Base-by-base conservation (phyloP, 768 basidiomycete genomes). In the Amanita pseudoporphyria region DNA sequence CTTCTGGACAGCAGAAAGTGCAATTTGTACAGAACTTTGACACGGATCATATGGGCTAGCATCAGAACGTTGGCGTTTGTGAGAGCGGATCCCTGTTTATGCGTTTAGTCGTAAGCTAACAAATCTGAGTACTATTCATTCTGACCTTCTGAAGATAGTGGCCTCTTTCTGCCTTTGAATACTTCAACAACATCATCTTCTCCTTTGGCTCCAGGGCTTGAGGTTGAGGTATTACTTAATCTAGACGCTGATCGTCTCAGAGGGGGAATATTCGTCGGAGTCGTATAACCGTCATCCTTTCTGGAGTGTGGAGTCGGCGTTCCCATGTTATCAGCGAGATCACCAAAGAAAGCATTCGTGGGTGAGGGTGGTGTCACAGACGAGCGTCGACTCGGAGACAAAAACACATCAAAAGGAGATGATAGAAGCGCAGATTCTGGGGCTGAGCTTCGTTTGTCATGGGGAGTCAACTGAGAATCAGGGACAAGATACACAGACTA, bases 121-220 rank as follows among this genome's bases (percentile, higher is more conserved):
- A 22, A n/a, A 28, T 28, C 3, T 6, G 24, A 43, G 12, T 40
- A 30, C 14, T 0, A 9, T 22, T 16, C 6, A 33, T 21, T 5
- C 12, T 9, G 6, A 40, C 22, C 12, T 21, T 39, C 38, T 10
- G 24, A 28, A 39, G 9, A 5, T 16, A 30, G 12, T 7, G 9
- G n/a, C 32, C 47, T 40, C 26, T 48, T 48, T 32, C 36, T 40
- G 26, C 38, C 28, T 31, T 40, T 48, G 30, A 31, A 26, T 13
- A 48, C 9, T 16, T 5, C 47, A 18, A 14, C 9, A 5, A 7
- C 14, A n/a, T 12, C 16, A 5, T 7, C 12, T 9, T 16, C 9
- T n/a, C 22, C 36, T 19, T 16, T 21, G 36, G 12, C 22, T 18
- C 14, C n/a, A 12, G 35, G 36, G 3, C 19, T 26, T 16, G n/a